Conservation (phyloP, 805 yeast species). For the Candida ulmi region DNA sequence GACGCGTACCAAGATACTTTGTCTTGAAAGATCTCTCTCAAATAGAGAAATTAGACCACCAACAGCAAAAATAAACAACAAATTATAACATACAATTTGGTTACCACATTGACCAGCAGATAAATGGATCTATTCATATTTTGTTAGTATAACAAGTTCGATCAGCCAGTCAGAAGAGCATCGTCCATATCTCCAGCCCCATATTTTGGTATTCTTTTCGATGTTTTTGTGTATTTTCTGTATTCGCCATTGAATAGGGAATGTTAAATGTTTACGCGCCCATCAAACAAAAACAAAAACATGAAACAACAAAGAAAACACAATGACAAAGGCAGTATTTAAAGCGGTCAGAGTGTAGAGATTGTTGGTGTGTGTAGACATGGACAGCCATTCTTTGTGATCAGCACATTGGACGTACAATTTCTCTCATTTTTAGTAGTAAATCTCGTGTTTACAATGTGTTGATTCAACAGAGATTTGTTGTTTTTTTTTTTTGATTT, state of each 20-base stretch:
- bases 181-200: too few species aligned
- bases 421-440: constrained; percentile 17
- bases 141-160: constrained; percentile 14
- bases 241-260: not conserved
- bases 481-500: constrained; percentile 8
- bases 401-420: constrained; percentile 13
- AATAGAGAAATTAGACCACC: not conserved
- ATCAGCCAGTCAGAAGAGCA: too few species aligned
- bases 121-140: constrained; percentile 64
- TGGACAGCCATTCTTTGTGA: not conserved
- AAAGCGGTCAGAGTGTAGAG: not conserved
- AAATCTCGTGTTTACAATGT: not conserved
- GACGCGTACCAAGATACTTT: not conserved
- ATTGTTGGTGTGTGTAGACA: not conserved
- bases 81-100: constrained; percentile 66
- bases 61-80: not conserved
- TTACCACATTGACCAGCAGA: constrained; percentile 99
- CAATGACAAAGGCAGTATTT: not conserved
- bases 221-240: not conserved
- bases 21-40: not conserved
- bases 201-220: too few species aligned
- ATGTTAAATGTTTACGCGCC: constrained; percentile 4
- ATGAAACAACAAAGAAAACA: not conserved
- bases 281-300: not conserved
- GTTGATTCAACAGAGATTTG: constrained; percentile 3